Evolutionary conservation across 176 grass and related monocot genomes (phyloP).

Genomic region (Aegilops speltoides): DNA sequence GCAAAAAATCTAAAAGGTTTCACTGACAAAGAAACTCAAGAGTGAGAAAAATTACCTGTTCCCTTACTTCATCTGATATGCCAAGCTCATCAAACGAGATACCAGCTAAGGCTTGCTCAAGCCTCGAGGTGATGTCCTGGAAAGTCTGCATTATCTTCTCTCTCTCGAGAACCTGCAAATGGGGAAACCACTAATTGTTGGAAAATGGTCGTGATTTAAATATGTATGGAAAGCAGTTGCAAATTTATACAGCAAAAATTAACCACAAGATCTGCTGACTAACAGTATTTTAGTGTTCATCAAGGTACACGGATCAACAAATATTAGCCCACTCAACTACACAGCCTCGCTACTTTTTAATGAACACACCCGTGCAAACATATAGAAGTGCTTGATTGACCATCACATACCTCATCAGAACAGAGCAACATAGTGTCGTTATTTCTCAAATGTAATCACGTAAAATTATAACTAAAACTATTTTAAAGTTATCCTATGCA

Average conservation of each 20-base stretch:
- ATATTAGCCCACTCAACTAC: conserved; percentile 2
- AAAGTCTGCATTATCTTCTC: conserved; percentile 75
- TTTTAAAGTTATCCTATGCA: not conserved
- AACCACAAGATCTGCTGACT: not conserved
- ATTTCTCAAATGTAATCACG: not conserved
- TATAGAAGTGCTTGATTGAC: not conserved
- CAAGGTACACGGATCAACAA: not conserved
- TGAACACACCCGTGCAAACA: conserved; percentile 12
- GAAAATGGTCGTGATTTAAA: conserved; percentile 29
- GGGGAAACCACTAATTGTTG: not conserved
- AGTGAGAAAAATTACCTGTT: conserved; percentile 63
- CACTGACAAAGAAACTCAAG: not conserved
- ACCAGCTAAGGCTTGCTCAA: conserved; percentile 69
- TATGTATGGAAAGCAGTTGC: not conserved
- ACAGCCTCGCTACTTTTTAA: not conserved
- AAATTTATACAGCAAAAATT: conserved; percentile 14
- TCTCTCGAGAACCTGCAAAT: conserved; percentile 77
- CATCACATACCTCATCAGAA: not conserved
- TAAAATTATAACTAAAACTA: not conserved
- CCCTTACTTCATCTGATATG: conserved; percentile 93
- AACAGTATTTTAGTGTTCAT: not conserved
- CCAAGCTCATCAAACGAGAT: conserved; percentile 84
- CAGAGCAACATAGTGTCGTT: not conserved
- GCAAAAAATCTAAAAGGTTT: not conserved
- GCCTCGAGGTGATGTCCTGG: conserved; percentile 66